These are phyloP conservation scores for Epichloe amarillans DNA, from an alignment of 2,329 filamentous ascomycete species.

Conservation along the genomic window DNA sequence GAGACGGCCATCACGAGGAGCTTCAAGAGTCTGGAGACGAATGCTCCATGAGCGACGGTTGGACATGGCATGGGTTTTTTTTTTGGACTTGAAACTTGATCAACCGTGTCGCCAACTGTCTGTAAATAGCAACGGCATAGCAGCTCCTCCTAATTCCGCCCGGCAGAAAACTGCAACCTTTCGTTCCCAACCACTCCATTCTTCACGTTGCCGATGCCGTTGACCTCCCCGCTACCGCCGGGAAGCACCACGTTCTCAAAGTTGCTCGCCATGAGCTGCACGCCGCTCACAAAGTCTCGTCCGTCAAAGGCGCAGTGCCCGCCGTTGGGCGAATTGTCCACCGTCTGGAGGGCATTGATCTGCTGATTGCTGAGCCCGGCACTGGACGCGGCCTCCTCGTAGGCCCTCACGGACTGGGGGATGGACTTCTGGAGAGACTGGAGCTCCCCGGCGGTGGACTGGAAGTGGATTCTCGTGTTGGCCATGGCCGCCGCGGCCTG, in stretches of 20 bases:
- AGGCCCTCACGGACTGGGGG: constrained; percentile 35
- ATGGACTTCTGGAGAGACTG: constrained; percentile 34
- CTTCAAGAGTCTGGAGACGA: constrained; percentile 3
- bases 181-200: constrained; percentile 18
- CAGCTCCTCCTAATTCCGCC: neutral
- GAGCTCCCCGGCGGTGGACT: constrained; percentile 40
- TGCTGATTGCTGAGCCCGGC: constrained; percentile 30
- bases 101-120: no score
- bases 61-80: no score
- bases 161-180: constrained; percentile 1
- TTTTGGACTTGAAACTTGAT: no score
- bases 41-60: neutral
- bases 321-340: constrained; percentile 40
- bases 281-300: constrained; percentile 37
- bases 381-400: constrained; percentile 31
- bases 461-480: constrained; percentile 40
- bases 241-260: constrained; percentile 37
- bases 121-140: no score
- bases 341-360: constrained; percentile 40
- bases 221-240: constrained; percentile 35
- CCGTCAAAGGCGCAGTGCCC: constrained; percentile 47
- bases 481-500: constrained; percentile 25
- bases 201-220: constrained; percentile 34
- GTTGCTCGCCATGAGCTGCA: constrained; percentile 41
- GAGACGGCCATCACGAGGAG: constrained; percentile 44